Evolutionary conservation across 257 asterid species (phyloP).

Genomic region (Orobanche coerulescens): DNA sequence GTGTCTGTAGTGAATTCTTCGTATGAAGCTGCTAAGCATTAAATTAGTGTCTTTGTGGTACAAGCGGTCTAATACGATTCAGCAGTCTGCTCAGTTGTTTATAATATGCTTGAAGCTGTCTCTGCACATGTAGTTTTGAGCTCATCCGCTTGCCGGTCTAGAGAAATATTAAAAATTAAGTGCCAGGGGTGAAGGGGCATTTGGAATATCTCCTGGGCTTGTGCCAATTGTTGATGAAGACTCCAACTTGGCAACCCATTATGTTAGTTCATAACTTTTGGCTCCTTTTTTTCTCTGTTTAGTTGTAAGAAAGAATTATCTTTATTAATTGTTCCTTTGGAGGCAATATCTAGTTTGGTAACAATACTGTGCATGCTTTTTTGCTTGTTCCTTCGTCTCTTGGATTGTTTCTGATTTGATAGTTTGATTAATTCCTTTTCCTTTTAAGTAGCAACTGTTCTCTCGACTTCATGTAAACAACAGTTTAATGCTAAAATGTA

Average conservation of each 20-base stretch:
- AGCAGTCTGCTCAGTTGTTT: conserved; percentile 24
- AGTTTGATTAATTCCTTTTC: conserved; percentile 18
- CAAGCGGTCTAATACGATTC: conserved; percentile 22
- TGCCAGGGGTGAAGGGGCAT: too few relatives aligned
- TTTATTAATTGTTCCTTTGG: conserved; percentile 38
- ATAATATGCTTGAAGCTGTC: conserved; percentile 29
- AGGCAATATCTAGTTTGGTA: conserved; percentile 27
- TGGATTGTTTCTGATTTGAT: background rate
- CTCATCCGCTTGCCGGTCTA: conserved; percentile 34
- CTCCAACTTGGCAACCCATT: conserved; percentile 29
- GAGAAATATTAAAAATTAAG: conserved; percentile 19
- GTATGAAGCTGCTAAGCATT: conserved; percentile 30
- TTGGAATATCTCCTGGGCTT: conserved; percentile 29
- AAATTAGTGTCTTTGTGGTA: conserved; percentile 6
- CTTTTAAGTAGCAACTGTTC: conserved; percentile 17
- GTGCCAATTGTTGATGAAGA: conserved; percentile 38
- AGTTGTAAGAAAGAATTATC: conserved; percentile 42
- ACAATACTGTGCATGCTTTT: conserved; percentile 1
- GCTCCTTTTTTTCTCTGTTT: conserved; percentile 34
- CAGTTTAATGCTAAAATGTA: conserved; percentile 28
- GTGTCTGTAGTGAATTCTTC: conserved; percentile 29
- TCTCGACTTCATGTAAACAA: conserved; percentile 12
- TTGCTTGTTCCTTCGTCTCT: background rate
- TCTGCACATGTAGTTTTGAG: conserved; percentile 31
- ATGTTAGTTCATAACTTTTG: conserved; percentile 30